Percentiles rank a stretch among this genome's conserved stretches.
Conservation (phyloP, 2,329 filamentous ascomycete genomes). For the Monilinia fructigena region DNA sequence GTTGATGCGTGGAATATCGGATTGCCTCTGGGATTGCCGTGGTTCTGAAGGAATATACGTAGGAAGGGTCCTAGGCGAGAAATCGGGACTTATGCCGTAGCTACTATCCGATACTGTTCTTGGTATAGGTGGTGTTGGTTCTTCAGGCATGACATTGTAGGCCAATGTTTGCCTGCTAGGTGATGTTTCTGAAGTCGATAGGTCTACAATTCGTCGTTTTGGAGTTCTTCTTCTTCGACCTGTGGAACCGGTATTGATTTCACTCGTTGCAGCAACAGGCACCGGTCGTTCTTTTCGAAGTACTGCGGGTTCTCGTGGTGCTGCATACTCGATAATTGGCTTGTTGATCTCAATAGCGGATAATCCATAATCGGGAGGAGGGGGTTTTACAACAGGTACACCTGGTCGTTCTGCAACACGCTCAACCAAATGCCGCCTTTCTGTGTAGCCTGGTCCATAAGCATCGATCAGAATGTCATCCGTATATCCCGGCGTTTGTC, state of each 20-base stretch:
- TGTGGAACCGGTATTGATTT: constrained; percentile 54
- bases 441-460: constrained; percentile 76
- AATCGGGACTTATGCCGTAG: constrained; percentile 39
- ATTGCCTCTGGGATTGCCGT: constrained; percentile 32
- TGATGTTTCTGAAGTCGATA: constrained; percentile 50
- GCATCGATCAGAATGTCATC: constrained; percentile 91
- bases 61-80: constrained; percentile 36
- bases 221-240: constrained; percentile 60
- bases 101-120: constrained; percentile 32
- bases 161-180: constrained; percentile 30
- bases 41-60: constrained; percentile 37
- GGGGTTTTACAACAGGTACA: constrained; percentile 74
- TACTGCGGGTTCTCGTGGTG: constrained; percentile 49
- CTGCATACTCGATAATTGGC: constrained; percentile 57
- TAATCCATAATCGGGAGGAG: constrained; percentile 57
- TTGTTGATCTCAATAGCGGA: constrained; percentile 66
- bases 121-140: constrained; percentile 25
- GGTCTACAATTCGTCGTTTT: constrained; percentile 63
- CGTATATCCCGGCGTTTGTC: constrained; percentile 81
- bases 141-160: constrained; percentile 33
- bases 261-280: constrained; percentile 55
- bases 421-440: constrained; percentile 81
- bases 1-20: constrained; percentile 36
- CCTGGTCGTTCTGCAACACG: constrained; percentile 72
- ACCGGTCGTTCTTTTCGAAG: constrained; percentile 58